Evolutionary conservation across 169 alveolate genomes (phyloP).

Genomic region (Babesia divergens): DNA sequence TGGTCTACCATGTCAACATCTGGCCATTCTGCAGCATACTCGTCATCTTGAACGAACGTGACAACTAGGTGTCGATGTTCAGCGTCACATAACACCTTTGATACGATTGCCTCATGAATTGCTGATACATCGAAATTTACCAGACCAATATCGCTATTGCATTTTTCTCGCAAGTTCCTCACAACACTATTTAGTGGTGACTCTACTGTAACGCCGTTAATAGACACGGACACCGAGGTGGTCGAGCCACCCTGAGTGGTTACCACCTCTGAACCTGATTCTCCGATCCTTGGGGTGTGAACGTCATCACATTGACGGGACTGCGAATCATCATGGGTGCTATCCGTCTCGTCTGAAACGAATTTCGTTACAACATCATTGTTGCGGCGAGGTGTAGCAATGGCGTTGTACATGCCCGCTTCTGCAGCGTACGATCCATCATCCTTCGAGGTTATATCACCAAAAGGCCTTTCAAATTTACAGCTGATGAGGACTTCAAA

Average conservation of each 20-base stretch:
- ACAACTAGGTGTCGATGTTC: constrained; percentile 3
- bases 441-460: background rate
- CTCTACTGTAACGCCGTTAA: too few relatives aligned
- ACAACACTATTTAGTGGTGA: too few relatives aligned
- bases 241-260: too few relatives aligned
- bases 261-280: background rate
- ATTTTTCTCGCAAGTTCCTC: too few relatives aligned
- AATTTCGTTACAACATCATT: background rate
- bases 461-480: background rate
- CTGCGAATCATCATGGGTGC: background rate
- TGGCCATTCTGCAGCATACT: background rate
- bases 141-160: too few relatives aligned
- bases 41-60: background rate
- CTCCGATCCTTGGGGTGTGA: background rate
- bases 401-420: background rate
- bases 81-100: background rate
- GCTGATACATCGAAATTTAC: background rate
- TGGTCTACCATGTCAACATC: background rate
- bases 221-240: too few relatives aligned
- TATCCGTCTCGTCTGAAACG: background rate
- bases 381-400: background rate
- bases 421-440: background rate
- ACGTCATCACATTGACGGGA: background rate
- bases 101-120: background rate
- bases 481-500: constrained; percentile 20